These are phyloP conservation scores for Ogataea parapolymorpha DNA, from an alignment of 805 yeast genomes.

Conservation along the genomic window DNA sequence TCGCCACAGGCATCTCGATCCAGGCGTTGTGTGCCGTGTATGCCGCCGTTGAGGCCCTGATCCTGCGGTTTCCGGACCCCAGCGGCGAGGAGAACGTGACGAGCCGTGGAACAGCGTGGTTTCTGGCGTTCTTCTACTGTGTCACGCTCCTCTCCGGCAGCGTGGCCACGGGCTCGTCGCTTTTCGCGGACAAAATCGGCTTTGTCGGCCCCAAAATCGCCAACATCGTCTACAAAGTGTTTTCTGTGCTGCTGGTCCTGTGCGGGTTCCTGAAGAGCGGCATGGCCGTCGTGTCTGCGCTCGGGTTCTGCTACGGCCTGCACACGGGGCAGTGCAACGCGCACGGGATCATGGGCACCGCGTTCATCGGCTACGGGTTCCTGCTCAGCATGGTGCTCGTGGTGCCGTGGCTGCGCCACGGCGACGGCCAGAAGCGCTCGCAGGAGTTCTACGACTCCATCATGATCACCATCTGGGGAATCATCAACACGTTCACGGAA, in stretches of 20 bases:
- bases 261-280: slow-evolving; percentile 79
- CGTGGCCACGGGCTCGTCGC: slow-evolving; percentile 49
- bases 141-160: slow-evolving; percentile 52
- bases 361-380: slow-evolving; percentile 79
- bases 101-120: slow-evolving; percentile 67
- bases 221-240: slow-evolving; percentile 37
- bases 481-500: slow-evolving; percentile 92
- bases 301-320: slow-evolving; percentile 80
- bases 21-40: slow-evolving; percentile 49
- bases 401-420: slow-evolving; percentile 69
- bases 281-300: slow-evolving; percentile 76
- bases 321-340: slow-evolving; percentile 96
- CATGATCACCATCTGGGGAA: slow-evolving; percentile 86
- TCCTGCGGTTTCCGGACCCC: slow-evolving; percentile 61
- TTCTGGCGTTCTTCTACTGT: slow-evolving; percentile 46
- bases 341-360: slow-evolving; percentile 94
- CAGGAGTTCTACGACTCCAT: slow-evolving; percentile 85
- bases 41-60: slow-evolving; percentile 52
- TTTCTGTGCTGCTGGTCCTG: slow-evolving; percentile 45
- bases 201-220: slow-evolving; percentile 38
- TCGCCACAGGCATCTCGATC: slow-evolving; percentile 41
- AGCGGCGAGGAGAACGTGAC: slow-evolving; percentile 66
- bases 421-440: slow-evolving; percentile 44
- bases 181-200: slow-evolving; percentile 32
- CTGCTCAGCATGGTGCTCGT: slow-evolving; percentile 62